Conservation (phyloP, 2,329 filamentous ascomycete species). For the Aspergillus pseudoglaucus region DNA sequence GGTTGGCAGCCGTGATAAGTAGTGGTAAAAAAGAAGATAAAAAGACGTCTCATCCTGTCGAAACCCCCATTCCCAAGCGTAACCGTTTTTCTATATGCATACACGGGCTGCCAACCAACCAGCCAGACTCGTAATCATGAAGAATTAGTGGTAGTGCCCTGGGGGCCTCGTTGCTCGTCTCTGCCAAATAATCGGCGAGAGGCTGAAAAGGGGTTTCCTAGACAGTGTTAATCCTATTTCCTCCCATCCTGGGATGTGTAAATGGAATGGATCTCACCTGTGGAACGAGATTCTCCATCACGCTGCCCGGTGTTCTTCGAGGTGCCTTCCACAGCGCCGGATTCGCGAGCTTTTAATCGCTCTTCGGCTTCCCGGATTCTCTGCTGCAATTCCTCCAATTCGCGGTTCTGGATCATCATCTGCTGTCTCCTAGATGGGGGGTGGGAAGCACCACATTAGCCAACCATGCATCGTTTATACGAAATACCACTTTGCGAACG, state of each 20-base stretch:
- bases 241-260: not conserved
- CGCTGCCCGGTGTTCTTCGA: constrained; percentile 7
- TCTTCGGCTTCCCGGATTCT: constrained; percentile 80
- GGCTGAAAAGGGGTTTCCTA: not conserved
- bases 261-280: constrained; percentile 11
- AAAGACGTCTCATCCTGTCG: not conserved
- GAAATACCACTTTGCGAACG: not conserved
- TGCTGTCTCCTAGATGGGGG: constrained; percentile 61
- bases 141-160: not conserved
- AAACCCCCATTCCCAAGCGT: not conserved
- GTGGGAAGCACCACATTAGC: not conserved
- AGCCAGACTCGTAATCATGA: constrained; percentile 1
- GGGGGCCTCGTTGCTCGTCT: not conserved
- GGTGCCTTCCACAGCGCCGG: constrained; percentile 8
- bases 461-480: not conserved
- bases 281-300: constrained; percentile 14
- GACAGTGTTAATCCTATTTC: not conserved
- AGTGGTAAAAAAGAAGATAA: not conserved
- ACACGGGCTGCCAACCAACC: not conserved
- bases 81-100: constrained; percentile 1
- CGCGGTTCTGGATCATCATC: constrained; percentile 65
- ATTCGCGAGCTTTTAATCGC: constrained; percentile 51
- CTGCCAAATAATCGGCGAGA: not conserved
- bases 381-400: constrained; percentile 80
- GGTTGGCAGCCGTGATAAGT: not conserved